Evolutionary conservation across 2,329 filamentous ascomycete species (phyloP), one percentile per base, ranked within the genome.

Genomic region (Dothistroma septosporum): DNA sequence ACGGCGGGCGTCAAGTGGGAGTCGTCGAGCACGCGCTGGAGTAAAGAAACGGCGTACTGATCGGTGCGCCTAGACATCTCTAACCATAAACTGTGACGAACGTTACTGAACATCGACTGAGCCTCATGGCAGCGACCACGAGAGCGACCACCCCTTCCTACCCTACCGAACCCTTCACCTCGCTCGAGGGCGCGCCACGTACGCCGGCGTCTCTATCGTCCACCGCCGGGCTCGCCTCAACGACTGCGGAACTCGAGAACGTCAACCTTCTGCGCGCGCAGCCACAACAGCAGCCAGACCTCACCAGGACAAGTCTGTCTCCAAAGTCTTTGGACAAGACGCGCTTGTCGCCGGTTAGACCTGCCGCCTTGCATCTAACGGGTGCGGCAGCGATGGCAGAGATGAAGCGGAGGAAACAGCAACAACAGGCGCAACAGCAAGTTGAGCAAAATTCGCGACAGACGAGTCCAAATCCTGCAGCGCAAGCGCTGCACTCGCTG

Each of bases 331-430:
- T 21, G 14, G 76, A 75, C 22, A 74, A 75, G 59, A 62, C 61
- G 31, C 74, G 72, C 8, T 66, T 77, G 53, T 79, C 77, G 35
- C 76, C 76, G 9, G 68, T 71, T 19, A 61, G 57, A 14, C 48
- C 59, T 24, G 53, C 67, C 32, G 57, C 64, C n/a, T 59, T 68
- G 48, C 62, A 66, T 28, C 62, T 82, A 28, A 80, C 80, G 0
- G 80, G 78, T 52, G 77, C 78, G 21, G 77, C 76, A 59, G 80
- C 79, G 46, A 72, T 82, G 67, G 77, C 76, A 50, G 80, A 82
- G 66, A 74, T 81, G 66, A 78, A 78, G 60, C 75, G 77, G 49
- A 72, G 71, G 60, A 72, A 74, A 60, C 74, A 79, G 61, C 74
- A 78, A 58, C 63, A 50, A 62, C 64, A 59, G 64, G 66, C 57